Conservation (phyloP, 106 monocot species). For the Hemerocallis citrina region DNA sequence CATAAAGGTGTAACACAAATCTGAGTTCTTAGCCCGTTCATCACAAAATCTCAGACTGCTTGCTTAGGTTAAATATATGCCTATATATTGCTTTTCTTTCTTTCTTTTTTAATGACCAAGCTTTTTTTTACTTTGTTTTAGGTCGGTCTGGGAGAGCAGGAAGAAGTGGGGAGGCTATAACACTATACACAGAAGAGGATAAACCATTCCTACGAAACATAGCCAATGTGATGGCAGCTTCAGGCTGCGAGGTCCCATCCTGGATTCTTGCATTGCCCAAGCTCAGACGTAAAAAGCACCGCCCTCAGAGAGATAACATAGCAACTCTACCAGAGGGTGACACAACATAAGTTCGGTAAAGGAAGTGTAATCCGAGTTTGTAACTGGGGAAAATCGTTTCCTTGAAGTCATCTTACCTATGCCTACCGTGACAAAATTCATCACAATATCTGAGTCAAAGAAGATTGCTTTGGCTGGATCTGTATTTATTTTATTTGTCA, state of each 20-base stretch:
- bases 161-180: constrained; percentile 86
- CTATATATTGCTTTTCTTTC: neutral
- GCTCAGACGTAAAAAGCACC: constrained; percentile 66
- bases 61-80: no score
- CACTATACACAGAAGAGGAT: constrained; percentile 90
- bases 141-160: constrained; percentile 97
- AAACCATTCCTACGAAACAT: constrained; percentile 87
- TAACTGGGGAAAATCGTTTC: neutral
- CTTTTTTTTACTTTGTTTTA: constrained; percentile 7
- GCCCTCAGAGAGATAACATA: constrained; percentile 54
- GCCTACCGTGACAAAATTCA: no score
- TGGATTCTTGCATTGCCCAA: constrained; percentile 85
- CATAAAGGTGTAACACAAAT: no score
- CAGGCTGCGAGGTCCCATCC: constrained; percentile 90
- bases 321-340: constrained; percentile 37
- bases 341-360: neutral
- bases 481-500: no score
- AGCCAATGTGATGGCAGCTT: constrained; percentile 88
- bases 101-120: neutral
- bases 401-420: no score
- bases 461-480: no score
- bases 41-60: no score
- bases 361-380: neutral
- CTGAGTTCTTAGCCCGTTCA: no score
- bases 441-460: no score